These are phyloP conservation scores for Sporothrix protearum DNA, from an alignment of 2,329 filamentous ascomycete genomes.

Conservation along the genomic window DNA sequence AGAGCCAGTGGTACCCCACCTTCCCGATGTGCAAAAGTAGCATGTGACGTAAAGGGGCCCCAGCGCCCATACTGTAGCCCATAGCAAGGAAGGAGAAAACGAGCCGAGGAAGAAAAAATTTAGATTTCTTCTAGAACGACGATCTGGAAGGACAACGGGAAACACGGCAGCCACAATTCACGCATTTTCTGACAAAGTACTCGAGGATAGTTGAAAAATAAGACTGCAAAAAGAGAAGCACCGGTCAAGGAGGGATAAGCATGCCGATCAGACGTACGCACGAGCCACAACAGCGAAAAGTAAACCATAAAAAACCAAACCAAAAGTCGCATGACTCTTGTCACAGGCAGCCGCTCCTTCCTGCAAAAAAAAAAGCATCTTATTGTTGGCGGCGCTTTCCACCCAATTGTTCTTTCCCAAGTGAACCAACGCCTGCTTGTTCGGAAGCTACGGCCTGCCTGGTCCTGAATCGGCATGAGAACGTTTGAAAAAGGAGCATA, in stretches of 20 bases:
- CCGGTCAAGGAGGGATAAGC: background rate
- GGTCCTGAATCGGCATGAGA: background rate
- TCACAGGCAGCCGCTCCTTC: background rate
- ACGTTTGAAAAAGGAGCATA: background rate
- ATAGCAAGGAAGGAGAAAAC: background rate
- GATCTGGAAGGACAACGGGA: background rate
- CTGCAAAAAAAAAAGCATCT: background rate
- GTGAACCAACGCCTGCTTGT: background rate
- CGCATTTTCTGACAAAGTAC: too few relatives aligned
- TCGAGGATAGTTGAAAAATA: background rate
- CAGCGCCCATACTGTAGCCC: background rate
- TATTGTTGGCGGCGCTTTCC: background rate
- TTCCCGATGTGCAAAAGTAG: background rate
- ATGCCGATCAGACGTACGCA: background rate
- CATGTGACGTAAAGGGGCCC: slow-evolving; percentile 1
- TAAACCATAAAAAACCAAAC: background rate
- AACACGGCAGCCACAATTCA: background rate
- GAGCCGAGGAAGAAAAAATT: background rate
- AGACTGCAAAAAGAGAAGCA: background rate
- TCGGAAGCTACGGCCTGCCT: background rate
- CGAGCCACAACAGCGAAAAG: background rate
- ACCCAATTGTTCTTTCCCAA: too few relatives aligned
- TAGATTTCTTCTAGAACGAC: background rate
- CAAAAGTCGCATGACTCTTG: background rate
- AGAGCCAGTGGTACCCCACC: background rate